Base-by-base conservation (phyloP, 176 grass and related monocot genomes). In the Pontederia crassipes region DNA sequence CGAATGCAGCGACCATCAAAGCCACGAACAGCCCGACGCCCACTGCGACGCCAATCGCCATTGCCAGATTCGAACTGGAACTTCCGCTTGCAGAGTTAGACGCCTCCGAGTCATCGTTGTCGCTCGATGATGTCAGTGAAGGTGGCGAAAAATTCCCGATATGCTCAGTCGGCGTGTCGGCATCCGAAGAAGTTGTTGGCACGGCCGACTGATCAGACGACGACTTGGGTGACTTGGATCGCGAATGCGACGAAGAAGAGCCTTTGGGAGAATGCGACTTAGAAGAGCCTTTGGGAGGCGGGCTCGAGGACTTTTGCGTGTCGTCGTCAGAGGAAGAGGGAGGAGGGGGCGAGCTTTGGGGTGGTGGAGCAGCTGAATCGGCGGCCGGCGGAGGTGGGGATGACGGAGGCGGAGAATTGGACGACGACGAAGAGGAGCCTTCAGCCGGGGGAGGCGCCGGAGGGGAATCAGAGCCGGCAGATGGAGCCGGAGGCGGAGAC, bases 1-100 rank as follows among this genome's bases (percentile, higher is more conserved):
- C 75, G 64, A 80, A 70, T 47, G 75, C 68, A 29, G 67, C 51
- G 9, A 79, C 54, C 72, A 90, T 65, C 2, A 85, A 59, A 26
- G 82, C 14, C 9, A 59, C 12, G 64, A 90, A 79, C 49, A 67
- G 40, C 17, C 62, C 17, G 35, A 85, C 57, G 7, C 82, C 87
- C 9, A 80, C 63, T 24, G 78, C 61, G 29, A 69, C 55, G 59
- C 82, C 87, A 15, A 61, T 52, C 1, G 79, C 17, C 29, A 74
- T 7, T 1, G 71, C 50, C 49, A 64, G 18, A 57, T 48, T 74
- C 7, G 32, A 46, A 9, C 27, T 58, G 11, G 16, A 53, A 15
- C 12, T 1, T 7, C 15, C 2, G 8, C 62, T 67, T 48, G 32
- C 0, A 40, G 32, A 40, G 6, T 40, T 40, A 4, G 32, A 40